Percentiles rank a stretch among this genome's conserved stretches.
Evolutionary conservation across 805 yeast species (phyloP).

Genomic region (Gaillardinia entomophila): DNA sequence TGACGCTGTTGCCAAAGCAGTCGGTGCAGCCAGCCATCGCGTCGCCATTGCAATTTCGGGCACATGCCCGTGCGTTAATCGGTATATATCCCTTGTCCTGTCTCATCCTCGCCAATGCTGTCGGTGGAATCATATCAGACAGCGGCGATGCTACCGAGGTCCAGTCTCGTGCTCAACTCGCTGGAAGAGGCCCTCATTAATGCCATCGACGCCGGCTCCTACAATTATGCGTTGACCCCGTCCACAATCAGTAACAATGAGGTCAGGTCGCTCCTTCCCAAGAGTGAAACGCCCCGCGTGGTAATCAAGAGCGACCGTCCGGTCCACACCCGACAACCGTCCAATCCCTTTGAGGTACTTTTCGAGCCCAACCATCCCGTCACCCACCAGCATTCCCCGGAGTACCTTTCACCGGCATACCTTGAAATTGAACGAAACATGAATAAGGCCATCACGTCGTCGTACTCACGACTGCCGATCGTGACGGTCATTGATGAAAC

Average conservation of each 20-base stretch:
- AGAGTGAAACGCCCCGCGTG: background rate
- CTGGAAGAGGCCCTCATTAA: background rate
- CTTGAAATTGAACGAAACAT: slow-evolving; percentile 1
- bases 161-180: background rate
- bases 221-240: background rate
- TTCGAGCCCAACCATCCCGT: slow-evolving; percentile 8
- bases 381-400: slow-evolving; percentile 2
- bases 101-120: background rate
- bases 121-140: background rate
- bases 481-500: slow-evolving; percentile 20
- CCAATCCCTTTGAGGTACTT: slow-evolving; percentile 24
- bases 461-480: slow-evolving; percentile 11
- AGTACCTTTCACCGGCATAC: slow-evolving; percentile 1
- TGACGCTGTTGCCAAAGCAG: background rate
- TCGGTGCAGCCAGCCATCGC: slow-evolving; percentile 2
- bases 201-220: background rate
- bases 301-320: background rate
- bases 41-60: no score
- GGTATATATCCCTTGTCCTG: no score
- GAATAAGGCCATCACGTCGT: slow-evolving; percentile 1
- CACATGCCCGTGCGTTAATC: no score
- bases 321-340: slow-evolving; percentile 8
- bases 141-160: background rate
- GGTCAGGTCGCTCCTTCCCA: background rate
- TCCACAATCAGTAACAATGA: background rate